Evolutionary conservation across 1,139 yeast genomes (phyloP), one percentile per base, ranked within the genome.

Genomic region (Geotrichum phurueaensis): DNA sequence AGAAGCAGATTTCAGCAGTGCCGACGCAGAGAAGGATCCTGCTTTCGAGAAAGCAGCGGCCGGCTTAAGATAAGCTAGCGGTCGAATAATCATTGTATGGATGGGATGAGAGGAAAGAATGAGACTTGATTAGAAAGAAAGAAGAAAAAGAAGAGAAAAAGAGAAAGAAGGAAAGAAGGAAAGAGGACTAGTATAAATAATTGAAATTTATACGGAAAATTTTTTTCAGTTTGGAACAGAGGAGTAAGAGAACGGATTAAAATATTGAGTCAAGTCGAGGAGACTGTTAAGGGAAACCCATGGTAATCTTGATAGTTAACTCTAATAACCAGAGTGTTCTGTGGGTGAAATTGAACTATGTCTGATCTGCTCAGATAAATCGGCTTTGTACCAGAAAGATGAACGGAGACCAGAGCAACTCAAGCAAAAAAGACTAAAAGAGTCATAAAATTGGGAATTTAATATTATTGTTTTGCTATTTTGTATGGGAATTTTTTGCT

Each of bases 1-100:
- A 23, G 36, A 45, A n/a, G 45, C 33, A 33, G 53, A 48, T 18
- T 53, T 58, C 12, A 53, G 36, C 13, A 58, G 45, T 18, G 49
- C 57, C 36, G 47, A 39, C n/a, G 47, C 47, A n/a, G 47, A 39
- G 18, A 39, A 39, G 47, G 22, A 39, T 39, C 47, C 47, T 13
- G 31, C 31, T 23, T 23, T 48, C 10, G 51, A 48, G 31, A 48
- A 22, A 22, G 31, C 51, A 48, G 57, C 18, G 27, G 56, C 56
- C 15, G 56, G 56, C 56, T 53, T 53, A 25, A 54, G 48, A 31
- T 43, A 33, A 54, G 55, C 54, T 20, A 58, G 53, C 52, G 61
- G 57, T 49, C 57, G 58, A 18, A 58, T 29, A n/a, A 58, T 58
- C 57, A 58, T 57, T 51, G 53, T 43, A 27, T 13, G 33, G 5